phyloP scores from a whole-genome alignment of 2,329 filamentous ascomycete genomes.

The Paecilomyces variotii region DNA sequence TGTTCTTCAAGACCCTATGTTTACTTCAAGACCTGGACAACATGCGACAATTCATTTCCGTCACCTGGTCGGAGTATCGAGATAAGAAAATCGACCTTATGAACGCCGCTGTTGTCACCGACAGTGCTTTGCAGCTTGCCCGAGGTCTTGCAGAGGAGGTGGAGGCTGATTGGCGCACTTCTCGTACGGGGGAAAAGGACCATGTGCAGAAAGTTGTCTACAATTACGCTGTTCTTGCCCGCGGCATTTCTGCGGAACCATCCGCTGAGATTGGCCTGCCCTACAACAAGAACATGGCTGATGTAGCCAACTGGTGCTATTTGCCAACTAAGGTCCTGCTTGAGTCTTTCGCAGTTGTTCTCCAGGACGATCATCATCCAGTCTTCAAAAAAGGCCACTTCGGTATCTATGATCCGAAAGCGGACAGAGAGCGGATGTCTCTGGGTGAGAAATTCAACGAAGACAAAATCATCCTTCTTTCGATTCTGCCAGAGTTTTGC shows the following conservation, averaged over 20 bases:
- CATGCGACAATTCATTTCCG: constrained; percentile 18
- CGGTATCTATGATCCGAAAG: constrained; percentile 21
- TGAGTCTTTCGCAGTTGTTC: constrained; percentile 13
- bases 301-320: constrained; percentile 18
- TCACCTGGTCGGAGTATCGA: constrained; percentile 23
- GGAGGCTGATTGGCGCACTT: constrained; percentile 10
- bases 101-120: constrained; percentile 24
- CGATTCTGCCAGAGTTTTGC: constrained; percentile 22
- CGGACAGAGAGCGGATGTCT: constrained; percentile 20
- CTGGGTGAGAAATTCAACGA: constrained; percentile 23
- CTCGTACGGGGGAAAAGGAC: neutral
- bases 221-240: neutral
- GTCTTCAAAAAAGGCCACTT: constrained; percentile 20
- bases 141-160: constrained; percentile 13
- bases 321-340: constrained; percentile 12
- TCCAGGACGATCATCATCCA: constrained; percentile 13
- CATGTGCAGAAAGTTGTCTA: neutral
- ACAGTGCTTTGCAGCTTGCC: constrained; percentile 20
- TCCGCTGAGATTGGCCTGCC: constrained; percentile 17
- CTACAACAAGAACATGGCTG: constrained; percentile 20
- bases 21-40: constrained; percentile 23
- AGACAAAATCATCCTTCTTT: constrained; percentile 25
- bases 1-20: constrained; percentile 19
- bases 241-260: constrained; percentile 7
- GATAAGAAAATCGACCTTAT: constrained; percentile 21